Base-by-base conservation (phyloP, 495 filamentous ascomycete genomes). In the Evernia prunastri region DNA sequence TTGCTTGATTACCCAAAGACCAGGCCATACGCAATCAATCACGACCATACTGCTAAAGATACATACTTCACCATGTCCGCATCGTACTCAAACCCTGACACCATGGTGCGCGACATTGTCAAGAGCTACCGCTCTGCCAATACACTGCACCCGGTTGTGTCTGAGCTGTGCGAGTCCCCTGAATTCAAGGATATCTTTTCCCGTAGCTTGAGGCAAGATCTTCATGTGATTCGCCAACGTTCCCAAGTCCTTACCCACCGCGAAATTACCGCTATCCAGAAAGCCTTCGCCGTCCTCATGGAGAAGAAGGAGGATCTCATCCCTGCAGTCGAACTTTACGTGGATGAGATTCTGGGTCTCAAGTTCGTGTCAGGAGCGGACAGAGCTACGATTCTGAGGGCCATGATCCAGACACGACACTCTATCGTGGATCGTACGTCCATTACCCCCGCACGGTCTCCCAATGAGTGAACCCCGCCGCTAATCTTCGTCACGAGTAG, bases 201-300 rank as follows among this genome's bases (percentile, higher is more conserved):
- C 10, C 13, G 35, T 35, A 49, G 53, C 18, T 56, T 71, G 37
- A 45, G 35, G n/a, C 64, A 71, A 33, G 67, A 71, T 10, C 37
- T 60, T 15, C 27, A 47, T 27, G 27, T 75, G 17, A 67, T 80
- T 45, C 63, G 65, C 23, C 65, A 63, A 11, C 79, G 78, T 58
- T 77, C 75, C 4, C 71, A 70, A 54, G 56, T 65, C n/a, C 67
- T 74, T 25, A 74, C 72, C 12, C 71, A 77, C 40, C 67, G 71
- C n/a, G 73, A 82, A 61, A 67, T 80, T 59, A 81, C 71, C 5
- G 63, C 76, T 63, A 77, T 72, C 42, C 78, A 82, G 65, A 71
- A 67, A 58, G 74, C 74, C 25, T 69, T 82, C 61, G 53, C 74
- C 10, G 61, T 63, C 15, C 72, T 80, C 9, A 75, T 69, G 40